These are phyloP conservation scores for Populus hybrid DNA, from an alignment of 441 rosid genomes.

Conservation along the genomic window DNA sequence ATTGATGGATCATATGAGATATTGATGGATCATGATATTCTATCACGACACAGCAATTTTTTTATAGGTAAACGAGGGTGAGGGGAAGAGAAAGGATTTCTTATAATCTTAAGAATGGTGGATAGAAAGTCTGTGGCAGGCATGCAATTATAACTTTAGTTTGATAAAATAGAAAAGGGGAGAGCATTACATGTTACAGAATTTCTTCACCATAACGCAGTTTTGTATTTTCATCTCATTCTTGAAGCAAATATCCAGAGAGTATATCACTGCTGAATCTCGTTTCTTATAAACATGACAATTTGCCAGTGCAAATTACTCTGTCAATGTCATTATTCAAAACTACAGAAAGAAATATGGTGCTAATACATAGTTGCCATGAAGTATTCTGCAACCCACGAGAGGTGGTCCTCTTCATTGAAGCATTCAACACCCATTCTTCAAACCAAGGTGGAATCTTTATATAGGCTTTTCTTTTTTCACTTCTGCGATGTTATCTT, in stretches of 20 bases:
- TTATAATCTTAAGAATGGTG: neutral
- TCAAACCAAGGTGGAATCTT: too few species aligned
- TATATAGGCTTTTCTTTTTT: too few species aligned
- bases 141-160: slow-evolving; percentile 3
- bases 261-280: too few species aligned
- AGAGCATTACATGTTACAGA: neutral
- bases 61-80: neutral
- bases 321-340: too few species aligned
- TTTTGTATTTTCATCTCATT: neutral
- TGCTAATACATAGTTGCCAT: too few species aligned
- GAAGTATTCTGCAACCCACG: too few species aligned
- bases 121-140: neutral
- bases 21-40: slow-evolving; percentile 20
- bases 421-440: too few species aligned
- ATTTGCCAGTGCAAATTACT: too few species aligned
- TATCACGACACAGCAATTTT: slow-evolving; percentile 1
- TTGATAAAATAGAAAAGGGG: neutral
- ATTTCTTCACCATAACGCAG: neutral
- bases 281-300: too few species aligned
- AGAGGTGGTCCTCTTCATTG: too few species aligned
- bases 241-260: neutral
- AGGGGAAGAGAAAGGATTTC: neutral
- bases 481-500: too few species aligned
- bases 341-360: too few species aligned
- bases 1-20: slow-evolving; percentile 9